Conservation (phyloP, 2,329 filamentous ascomycete genomes). For the Hypoxylon sp. region DNA sequence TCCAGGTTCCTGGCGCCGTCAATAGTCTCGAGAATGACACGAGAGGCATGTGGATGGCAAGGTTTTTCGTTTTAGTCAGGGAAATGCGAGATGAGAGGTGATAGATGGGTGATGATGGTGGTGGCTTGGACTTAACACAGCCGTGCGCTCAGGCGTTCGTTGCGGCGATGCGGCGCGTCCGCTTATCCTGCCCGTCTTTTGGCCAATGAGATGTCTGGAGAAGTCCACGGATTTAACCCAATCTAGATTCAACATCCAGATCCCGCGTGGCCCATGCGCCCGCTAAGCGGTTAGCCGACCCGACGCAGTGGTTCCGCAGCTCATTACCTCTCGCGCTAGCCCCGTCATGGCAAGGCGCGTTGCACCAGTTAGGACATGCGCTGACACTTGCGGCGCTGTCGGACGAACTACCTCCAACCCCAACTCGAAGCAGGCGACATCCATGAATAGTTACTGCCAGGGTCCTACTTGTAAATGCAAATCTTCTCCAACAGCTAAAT, state of each 20-base stretch:
- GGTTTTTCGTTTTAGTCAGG: neutral
- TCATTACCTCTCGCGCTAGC: slow-evolving; percentile 15
- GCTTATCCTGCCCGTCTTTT: neutral
- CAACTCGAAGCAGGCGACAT: neutral
- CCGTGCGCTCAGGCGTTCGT: neutral
- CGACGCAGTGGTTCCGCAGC: slow-evolving; percentile 28
- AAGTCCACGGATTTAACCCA: slow-evolving; percentile 6
- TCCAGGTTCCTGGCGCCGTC: neutral
- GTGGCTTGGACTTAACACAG: slow-evolving; percentile 1
- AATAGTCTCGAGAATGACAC: neutral
- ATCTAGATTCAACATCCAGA: slow-evolving; percentile 1
- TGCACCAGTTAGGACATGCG: slow-evolving; percentile 1
- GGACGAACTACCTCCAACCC: neutral
- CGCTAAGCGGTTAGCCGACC: slow-evolving; percentile 20
- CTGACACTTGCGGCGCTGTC: neutral
- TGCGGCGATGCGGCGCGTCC: neutral
- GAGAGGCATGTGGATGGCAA: neutral
- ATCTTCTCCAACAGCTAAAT: slow-evolving; percentile 1
- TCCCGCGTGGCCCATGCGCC: slow-evolving; percentile 23
- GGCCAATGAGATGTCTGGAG: too few relatives aligned
- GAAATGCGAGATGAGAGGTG: slow-evolving; percentile 1
- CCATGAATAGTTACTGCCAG: neutral
- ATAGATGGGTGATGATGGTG: neutral
- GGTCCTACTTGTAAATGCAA: neutral
- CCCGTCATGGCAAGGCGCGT: slow-evolving; percentile 1